Percentiles rank a stretch among this genome's conserved stretches.
These are phyloP conservation scores for Luffa acutangula DNA, from an alignment of 306 rosid genomes.

Conservation along the genomic window DNA sequence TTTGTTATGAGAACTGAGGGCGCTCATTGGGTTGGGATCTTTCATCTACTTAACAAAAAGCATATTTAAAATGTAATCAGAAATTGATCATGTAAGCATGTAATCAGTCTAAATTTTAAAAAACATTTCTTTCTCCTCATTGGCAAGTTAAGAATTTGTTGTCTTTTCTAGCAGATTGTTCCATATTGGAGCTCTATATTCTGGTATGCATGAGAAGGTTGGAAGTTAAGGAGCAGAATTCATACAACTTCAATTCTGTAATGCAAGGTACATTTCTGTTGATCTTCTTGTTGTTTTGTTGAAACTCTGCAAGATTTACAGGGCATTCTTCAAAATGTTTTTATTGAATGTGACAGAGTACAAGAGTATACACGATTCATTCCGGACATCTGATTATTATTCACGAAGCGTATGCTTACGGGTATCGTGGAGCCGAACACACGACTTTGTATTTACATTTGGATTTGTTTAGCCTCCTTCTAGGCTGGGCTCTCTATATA, in stretches of 20 bases:
- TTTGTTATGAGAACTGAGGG: background rate
- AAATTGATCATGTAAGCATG: background rate
- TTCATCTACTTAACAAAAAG: background rate
- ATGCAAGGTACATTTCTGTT: constrained; percentile 56
- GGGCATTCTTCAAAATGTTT: constrained; percentile 1
- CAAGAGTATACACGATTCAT: constrained; percentile 51
- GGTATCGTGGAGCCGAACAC: constrained; percentile 23
- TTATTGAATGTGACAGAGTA: constrained; percentile 51
- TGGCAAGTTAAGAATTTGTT: background rate
- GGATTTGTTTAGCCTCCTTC: background rate
- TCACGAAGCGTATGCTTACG: constrained; percentile 60
- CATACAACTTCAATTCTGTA: constrained; percentile 73
- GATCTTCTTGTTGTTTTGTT: constrained; percentile 8
- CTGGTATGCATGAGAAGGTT: constrained; percentile 88
- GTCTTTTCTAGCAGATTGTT: constrained; percentile 49
- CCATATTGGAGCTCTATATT: constrained; percentile 72
- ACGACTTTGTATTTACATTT: background rate
- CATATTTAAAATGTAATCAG: background rate
- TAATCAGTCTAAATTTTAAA: background rate
- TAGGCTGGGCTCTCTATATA: background rate
- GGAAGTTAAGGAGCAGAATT: constrained; percentile 72
- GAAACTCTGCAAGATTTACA: constrained; percentile 6
- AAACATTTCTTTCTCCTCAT: background rate
- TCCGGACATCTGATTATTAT: constrained; percentile 53
- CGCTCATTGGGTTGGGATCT: background rate